Base-by-base conservation (phyloP, 306 rosid species). In the Lathyrus oleraceus region DNA sequence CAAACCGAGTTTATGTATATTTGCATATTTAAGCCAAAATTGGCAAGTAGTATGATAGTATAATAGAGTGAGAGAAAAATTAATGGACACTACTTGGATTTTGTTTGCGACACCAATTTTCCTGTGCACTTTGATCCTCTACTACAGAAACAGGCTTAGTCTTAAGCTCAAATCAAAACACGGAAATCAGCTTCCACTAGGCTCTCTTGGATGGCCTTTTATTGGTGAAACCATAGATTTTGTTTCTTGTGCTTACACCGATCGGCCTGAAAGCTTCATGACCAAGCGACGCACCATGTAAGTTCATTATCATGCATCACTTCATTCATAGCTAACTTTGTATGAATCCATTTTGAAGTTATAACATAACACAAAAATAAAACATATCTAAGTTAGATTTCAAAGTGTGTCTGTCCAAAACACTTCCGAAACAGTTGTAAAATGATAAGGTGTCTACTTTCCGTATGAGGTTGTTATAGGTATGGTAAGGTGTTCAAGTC, bases 401-500 rank as follows among this genome's bases (percentile, higher is more conserved):
- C n/a, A n/a, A n/a, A n/a, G n/a, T 5, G 7, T 32, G 38, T 32
- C 8, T 32, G 38, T 8, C 7, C 54, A 48, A 48, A 15, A 16
- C 23, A 5, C 12, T 12, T 19, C 28, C 9, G 14, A 4, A 6
- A 52, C 30, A 21, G 30, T 49, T 49, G 27, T 49, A 47, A 47
- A 15, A 47, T 47, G 10, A 3, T 49, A 4, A n/a, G n/a, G n/a
- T n/a, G n/a, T n/a, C 1, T 11, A 43, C 48, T 43, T 43, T 13
- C 16, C 16, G 16, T 13, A 30, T 14, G 32, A 53, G 14, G 27
- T 16, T 73, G 19, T 75, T 73, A 28, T 4, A 94, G 99, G 89
- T 85, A 94, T 69, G 99, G 99, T 1, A 91, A 91, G 70, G 99
- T 94, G 87, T 94, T 94, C 39, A 94, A 85, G 83, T 94, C 99